A percentile compares a stretch with the other conserved stretches of the same genome.
phyloP scores from a whole-genome alignment of 306 rosid genomes.

The Bauhinia variegata region DNA sequence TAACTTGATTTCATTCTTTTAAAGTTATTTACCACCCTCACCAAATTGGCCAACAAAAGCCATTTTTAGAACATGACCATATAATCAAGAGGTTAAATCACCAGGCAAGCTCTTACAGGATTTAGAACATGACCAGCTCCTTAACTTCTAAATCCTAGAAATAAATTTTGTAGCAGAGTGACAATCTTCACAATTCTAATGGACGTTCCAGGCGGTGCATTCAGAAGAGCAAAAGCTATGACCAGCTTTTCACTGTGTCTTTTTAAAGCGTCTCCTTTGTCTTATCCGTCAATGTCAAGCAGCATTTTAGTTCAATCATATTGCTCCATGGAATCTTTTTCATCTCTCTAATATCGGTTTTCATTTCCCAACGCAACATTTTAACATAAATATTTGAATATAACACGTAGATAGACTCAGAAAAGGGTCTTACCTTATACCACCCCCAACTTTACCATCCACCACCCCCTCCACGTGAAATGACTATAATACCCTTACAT shows the following conservation, averaged over 20 bases:
- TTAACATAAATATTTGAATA: slow-evolving; percentile 87
- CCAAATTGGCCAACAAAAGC: no score
- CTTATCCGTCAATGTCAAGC: slow-evolving; percentile 87
- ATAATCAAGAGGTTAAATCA: no score
- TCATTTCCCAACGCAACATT: slow-evolving; percentile 76
- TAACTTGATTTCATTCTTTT: no score
- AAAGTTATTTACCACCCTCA: no score
- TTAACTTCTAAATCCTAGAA: slow-evolving; percentile 68
- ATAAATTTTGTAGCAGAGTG: slow-evolving; percentile 88
- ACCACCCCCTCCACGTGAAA: no score
- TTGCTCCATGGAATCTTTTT: slow-evolving; percentile 90
- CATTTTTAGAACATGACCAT: no score
- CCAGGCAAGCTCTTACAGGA: no score
- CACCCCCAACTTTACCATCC: no score
- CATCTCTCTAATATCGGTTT: slow-evolving; percentile 73
- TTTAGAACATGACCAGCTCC: no score
- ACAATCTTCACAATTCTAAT: slow-evolving; percentile 90
- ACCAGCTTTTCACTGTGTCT: slow-evolving; percentile 93
- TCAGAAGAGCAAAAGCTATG: slow-evolving; percentile 81
- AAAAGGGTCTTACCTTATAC: no score
- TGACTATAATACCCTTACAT: no score
- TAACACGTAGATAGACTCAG: slow-evolving; percentile 72
- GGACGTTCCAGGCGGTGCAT: slow-evolving; percentile 67
- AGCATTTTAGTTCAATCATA: slow-evolving; percentile 83
- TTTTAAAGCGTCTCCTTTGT: slow-evolving; percentile 74